Conservation (phyloP, 495 filamentous ascomycete genomes). For the Hyaloscypha variabilis region DNA sequence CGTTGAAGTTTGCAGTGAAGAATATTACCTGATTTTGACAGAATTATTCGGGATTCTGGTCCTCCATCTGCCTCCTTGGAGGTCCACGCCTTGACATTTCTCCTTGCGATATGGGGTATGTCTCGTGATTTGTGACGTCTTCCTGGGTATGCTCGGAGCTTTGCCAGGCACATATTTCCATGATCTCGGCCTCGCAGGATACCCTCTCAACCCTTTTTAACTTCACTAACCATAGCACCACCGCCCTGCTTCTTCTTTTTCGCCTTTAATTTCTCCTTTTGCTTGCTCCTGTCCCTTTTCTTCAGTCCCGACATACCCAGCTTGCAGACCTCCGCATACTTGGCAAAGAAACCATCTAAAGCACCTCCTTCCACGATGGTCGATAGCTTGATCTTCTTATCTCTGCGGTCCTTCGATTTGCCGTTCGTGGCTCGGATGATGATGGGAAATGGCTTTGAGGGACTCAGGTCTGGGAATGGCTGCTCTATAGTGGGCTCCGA, state of each 20-base stretch:
- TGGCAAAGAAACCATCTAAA: conserved; percentile 77
- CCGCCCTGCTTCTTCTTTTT: conserved; percentile 64
- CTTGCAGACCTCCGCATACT: conserved; percentile 94
- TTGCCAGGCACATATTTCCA: background rate
- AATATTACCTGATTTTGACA: background rate
- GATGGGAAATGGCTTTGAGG: conserved; percentile 61
- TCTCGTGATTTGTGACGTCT: background rate
- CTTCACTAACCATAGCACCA: conserved; percentile 23
- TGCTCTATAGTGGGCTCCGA: conserved; percentile 34
- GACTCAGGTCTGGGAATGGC: conserved; percentile 55
- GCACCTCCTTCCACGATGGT: conserved; percentile 78
- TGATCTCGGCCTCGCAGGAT: background rate
- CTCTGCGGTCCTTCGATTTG: conserved; percentile 53
- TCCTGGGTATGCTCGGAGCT: background rate
- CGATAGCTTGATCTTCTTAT: conserved; percentile 77
- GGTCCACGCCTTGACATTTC: too few relatives aligned
- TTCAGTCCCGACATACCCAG: conserved; percentile 85
- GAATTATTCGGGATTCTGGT: background rate
- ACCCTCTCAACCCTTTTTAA: conserved; percentile 16
- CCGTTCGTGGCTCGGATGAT: conserved; percentile 86
- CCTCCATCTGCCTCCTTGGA: background rate
- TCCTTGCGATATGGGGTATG: too few relatives aligned
- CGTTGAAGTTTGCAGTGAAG: background rate
- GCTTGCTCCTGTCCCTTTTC: conserved; percentile 85
- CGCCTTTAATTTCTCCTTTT: conserved; percentile 75